These are phyloP conservation scores for Millerago galiae DNA, from an alignment of 805 yeast genomes.

Conservation along the genomic window DNA sequence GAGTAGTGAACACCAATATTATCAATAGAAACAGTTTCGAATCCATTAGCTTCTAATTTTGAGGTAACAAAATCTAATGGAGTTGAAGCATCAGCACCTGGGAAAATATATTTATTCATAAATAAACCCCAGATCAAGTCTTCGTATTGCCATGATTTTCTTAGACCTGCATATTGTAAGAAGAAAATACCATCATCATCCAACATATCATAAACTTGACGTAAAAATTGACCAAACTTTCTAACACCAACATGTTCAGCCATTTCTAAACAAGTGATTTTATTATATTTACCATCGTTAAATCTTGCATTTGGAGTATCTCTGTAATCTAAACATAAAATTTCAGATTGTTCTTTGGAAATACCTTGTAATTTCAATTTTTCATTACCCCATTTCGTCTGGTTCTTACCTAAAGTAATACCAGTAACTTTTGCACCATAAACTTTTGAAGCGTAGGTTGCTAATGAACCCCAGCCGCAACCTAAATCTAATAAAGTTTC, in stretches of 20 bases:
- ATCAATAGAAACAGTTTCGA: constrained; percentile 77
- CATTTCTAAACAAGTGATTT: constrained; percentile 90
- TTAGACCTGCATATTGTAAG: constrained; percentile 83
- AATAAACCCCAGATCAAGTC: constrained; percentile 91
- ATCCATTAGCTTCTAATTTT: constrained; percentile 75
- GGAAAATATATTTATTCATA: constrained; percentile 95
- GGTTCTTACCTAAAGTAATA: constrained; percentile 83
- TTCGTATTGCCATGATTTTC: constrained; percentile 93
- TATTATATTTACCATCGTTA: constrained; percentile 51
- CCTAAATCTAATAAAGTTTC: constrained; percentile 80
- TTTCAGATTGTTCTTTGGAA: constrained; percentile 58
- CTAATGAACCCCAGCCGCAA: constrained; percentile 95
- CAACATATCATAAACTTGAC: constrained; percentile 78
- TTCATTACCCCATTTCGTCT: constrained; percentile 82
- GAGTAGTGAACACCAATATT: constrained; percentile 92
- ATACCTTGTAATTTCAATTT: constrained; percentile 66
- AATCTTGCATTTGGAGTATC: constrained; percentile 72
- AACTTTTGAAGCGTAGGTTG: constrained; percentile 73
- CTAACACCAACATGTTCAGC: constrained; percentile 95
- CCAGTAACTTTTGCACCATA: constrained; percentile 87
- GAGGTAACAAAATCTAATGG: constrained; percentile 81
- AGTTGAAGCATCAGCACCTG: constrained; percentile 96
- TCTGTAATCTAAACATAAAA: constrained; percentile 82
- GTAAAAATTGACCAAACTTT: constrained; percentile 66
- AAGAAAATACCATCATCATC: constrained; percentile 88